Base-by-base conservation (phyloP, 169 alveolate species). In the Toxoplasma gondii region DNA sequence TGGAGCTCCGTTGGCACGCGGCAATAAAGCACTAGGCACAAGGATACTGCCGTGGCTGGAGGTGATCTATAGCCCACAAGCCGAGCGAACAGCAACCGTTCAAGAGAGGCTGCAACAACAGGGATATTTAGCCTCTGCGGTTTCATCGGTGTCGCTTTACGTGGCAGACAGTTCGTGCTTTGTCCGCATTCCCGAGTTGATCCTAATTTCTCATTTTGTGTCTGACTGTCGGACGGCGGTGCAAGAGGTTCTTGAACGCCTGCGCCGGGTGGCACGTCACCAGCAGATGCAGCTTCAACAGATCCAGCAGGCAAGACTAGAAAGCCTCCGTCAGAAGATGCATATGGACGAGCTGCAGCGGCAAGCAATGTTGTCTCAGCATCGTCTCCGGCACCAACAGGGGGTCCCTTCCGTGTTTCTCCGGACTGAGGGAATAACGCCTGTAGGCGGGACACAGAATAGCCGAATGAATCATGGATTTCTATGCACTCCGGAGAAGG, bases 171-270 rank as follows among this genome's bases (percentile, higher is more conserved):
- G 92, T 43, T 27, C 49, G 34, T 86, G 53, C 64, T 19, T 86
- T 36, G 92, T 86, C 36, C 92, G 92, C 70, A 41, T 86, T 27
- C 70, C 80, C 17, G 92, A 86, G 92, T 39, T 86, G 45, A 24
- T 86, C 39, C 43, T 86, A 45, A 12, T 86, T 34, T 41, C 45
- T 41, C 92, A 86, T 19, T 86, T 86, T 86, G 81, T 53, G 70
- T 10, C 81, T 1, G 92, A 86, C 78, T 86, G 92, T 43, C 70
- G 92, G 31, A 53, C 38, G n/a, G 92, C 80, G 22, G 74, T 45
- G 9, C 45, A 34, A 16, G 92, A 86, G n/a, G 27, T 86, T n/a
- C 92, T 86, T 9, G 92, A 41, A 34, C 70, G 45, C 0, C 80
- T 86, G 54, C 53, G 64, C 70, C 86, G 86, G 19, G 39, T 78